Evolutionary conservation across 2,329 filamentous ascomycete species (phyloP).

Genomic region (Pseudopithomyces chartarum): DNA sequence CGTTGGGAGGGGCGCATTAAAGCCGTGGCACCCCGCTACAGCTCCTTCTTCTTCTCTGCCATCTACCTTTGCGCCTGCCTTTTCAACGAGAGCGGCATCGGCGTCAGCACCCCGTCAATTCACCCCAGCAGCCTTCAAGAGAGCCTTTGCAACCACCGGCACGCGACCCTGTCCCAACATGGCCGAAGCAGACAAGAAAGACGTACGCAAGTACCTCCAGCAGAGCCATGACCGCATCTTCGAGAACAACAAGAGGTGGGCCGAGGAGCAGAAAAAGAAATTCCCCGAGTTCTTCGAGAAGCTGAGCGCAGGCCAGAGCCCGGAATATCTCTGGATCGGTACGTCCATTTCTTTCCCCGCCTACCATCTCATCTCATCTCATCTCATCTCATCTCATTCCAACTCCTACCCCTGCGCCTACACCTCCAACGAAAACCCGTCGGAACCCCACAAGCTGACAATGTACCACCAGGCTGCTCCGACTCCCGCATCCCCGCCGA

Average conservation of each 20-base stretch:
- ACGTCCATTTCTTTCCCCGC: slow-evolving; percentile 15
- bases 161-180: slow-evolving; percentile 13
- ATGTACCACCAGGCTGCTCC: slow-evolving; percentile 35
- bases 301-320: slow-evolving; percentile 67
- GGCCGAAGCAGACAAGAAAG: slow-evolving; percentile 25
- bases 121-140: neutral
- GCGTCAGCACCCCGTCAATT: neutral
- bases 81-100: neutral
- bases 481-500: slow-evolving; percentile 48
- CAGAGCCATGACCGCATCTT: slow-evolving; percentile 71
- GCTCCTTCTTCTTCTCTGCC: neutral
- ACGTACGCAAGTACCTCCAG: slow-evolving; percentile 58
- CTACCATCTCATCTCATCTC: neutral
- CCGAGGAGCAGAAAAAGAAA: slow-evolving; percentile 59
- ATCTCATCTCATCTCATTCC: neutral
- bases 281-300: slow-evolving; percentile 70
- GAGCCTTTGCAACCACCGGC: neutral
- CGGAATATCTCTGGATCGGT: slow-evolving; percentile 66
- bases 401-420: neutral
- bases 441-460: too few species aligned
- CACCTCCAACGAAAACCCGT: too few species aligned
- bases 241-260: slow-evolving; percentile 71
- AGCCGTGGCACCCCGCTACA: neutral
- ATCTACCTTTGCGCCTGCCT: neutral
- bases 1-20: neutral